A percentile compares a stretch with the other conserved stretches of the same genome.
phyloP scores from a whole-genome alignment of 306 rosid genomes.

The Erythrophleum fordii region DNA sequence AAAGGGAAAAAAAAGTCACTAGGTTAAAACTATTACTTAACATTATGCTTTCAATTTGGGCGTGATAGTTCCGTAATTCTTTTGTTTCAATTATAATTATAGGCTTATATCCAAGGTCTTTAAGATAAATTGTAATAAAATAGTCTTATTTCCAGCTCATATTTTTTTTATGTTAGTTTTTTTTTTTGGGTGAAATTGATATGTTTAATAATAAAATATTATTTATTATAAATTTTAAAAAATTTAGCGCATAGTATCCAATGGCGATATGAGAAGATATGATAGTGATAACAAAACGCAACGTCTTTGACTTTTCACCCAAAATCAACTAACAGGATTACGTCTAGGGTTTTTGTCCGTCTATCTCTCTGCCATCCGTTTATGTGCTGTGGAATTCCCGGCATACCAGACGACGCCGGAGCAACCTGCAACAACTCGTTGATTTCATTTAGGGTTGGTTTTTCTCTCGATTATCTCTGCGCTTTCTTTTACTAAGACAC shows the following conservation, averaged over 20 bases:
- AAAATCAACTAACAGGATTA: neutral
- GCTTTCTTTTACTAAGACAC: neutral
- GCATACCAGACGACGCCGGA: slow-evolving; percentile 26
- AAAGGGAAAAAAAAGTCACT: too few species aligned
- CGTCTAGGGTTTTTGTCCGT: neutral
- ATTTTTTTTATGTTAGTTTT: too few species aligned
- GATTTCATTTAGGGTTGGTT: neutral
- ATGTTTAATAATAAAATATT: too few species aligned
- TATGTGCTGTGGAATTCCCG: neutral
- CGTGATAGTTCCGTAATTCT: too few species aligned
- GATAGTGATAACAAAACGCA: neutral
- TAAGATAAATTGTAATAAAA: too few species aligned
- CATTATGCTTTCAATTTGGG: too few species aligned
- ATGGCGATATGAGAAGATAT: neutral
- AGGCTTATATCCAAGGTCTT: too few species aligned
- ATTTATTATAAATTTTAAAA: neutral
- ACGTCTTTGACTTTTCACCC: neutral
- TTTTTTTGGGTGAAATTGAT: too few species aligned
- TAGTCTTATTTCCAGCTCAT: too few species aligned
- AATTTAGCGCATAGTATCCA: neutral
- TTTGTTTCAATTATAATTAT: too few species aligned
- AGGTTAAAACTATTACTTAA: too few species aligned
- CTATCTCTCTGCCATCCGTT: neutral
- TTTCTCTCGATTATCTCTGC: neutral
- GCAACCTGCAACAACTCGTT: neutral